These are phyloP conservation scores for Drechslerella dactyloides DNA, from an alignment of 2,329 filamentous ascomycete genomes.

Conservation along the genomic window DNA sequence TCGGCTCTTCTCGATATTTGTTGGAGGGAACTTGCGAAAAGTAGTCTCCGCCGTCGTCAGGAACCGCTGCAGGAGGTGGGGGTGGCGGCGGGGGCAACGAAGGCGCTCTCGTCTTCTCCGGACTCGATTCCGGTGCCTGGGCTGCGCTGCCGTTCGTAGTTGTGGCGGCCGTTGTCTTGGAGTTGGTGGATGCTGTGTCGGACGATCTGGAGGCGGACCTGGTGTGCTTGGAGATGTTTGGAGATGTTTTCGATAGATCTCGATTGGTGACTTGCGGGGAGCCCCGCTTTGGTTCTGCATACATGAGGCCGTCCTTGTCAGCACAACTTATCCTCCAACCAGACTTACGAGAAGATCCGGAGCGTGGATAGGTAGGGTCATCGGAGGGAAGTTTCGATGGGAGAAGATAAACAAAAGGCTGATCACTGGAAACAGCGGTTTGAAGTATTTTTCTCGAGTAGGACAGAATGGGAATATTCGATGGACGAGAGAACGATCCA, in stretches of 20 bases:
- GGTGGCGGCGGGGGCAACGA: slow-evolving; percentile 63
- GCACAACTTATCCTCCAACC: slow-evolving; percentile 7
- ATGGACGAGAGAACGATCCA: background rate
- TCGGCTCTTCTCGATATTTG: slow-evolving; percentile 78
- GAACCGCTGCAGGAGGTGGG: slow-evolving; percentile 59
- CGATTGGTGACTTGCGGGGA: slow-evolving; percentile 40
- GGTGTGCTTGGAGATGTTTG: slow-evolving; percentile 34
- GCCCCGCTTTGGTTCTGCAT: slow-evolving; percentile 42
- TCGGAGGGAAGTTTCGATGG: background rate
- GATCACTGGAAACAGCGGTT: background rate
- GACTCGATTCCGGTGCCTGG: slow-evolving; percentile 24
- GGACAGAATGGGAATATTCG: background rate
- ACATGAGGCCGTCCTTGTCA: slow-evolving; percentile 24
- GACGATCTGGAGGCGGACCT: slow-evolving; percentile 20
- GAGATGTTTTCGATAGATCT: slow-evolving; percentile 39
- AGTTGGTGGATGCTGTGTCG: slow-evolving; percentile 7
- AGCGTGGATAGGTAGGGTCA: background rate
- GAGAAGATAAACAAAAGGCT: background rate
- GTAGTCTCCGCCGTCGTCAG: slow-evolving; percentile 61
- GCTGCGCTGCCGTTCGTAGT: slow-evolving; percentile 11
- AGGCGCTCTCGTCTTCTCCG: slow-evolving; percentile 53
- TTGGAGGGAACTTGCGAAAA: slow-evolving; percentile 59
- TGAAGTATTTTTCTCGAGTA: background rate
- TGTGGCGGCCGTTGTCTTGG: slow-evolving; percentile 20
- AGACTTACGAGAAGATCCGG: background rate